These are phyloP conservation scores for Magnolia changhungtana DNA, from an alignment of 164 flowering plant species.

Conservation along the genomic window DNA sequence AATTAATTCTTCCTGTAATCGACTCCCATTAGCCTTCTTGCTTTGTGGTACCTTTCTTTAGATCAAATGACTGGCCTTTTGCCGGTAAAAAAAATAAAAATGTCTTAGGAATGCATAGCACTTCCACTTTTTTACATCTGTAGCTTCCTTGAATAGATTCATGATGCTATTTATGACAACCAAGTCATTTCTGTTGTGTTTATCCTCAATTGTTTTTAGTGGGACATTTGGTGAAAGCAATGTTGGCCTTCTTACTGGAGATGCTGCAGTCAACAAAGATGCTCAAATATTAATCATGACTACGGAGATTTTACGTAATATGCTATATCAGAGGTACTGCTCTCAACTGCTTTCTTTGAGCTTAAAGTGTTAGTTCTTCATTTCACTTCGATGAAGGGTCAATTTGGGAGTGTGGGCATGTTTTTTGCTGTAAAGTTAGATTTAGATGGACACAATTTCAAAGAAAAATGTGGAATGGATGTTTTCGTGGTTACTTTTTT, in stretches of 20 bases:
- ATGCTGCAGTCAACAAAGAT: constrained; percentile 83
- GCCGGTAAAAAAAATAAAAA: no score
- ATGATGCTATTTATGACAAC: neutral
- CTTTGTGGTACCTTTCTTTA: no score
- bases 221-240: constrained; percentile 84
- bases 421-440: no score
- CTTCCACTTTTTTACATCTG: neutral
- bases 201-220: constrained; percentile 27
- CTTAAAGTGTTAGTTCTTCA: neutral
- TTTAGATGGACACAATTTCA: no score
- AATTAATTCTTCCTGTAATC: no score
- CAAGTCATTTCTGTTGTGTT: neutral
- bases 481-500: neutral
- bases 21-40: no score
- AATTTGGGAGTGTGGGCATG: no score
- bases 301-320: constrained; percentile 90
- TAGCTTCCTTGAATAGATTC: neutral
- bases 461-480: no score
- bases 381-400: neutral
- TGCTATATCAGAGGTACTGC: constrained; percentile 83
- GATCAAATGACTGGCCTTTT: no score
- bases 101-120: no score
- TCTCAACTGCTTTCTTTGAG: neutral
- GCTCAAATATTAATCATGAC: constrained; percentile 92
- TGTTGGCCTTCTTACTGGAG: constrained; percentile 96